Evolutionary conservation across 768 basidiomycete genomes (phyloP), one percentile per base, ranked within the genome.

Genomic region (Clitopilus hobsonii): DNA sequence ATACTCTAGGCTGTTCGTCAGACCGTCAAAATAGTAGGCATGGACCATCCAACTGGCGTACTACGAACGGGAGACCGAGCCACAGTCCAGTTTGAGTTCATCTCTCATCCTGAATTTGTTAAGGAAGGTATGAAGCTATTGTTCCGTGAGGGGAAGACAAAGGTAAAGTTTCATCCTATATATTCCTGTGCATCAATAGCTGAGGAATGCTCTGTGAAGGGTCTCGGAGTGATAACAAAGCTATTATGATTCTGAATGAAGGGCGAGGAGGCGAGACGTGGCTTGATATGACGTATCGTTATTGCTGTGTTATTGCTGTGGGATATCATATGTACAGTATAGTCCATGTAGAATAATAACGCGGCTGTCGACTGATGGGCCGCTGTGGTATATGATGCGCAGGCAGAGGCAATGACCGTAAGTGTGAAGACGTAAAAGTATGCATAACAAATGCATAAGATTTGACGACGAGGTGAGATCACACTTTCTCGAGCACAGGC

Each of bases 71-170:
- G 97, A 3, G 97, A 99, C 65, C 83, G 94, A 27, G 92, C 94
- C 2, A 94, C 87, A 2, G 93, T 98, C n/a, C 81, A 83, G 28
- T 98, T 98, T 62, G 92, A 98, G 72, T 96, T 98, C 65, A 91
- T 96, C 53, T 87, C 90, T 13, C 88, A 89, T 53, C 88, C 92
- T 0, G 96, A 97, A 74, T 95, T 86, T 66, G 76, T 98, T 59
- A 94, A 95, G 67, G 88, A 87, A 61, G 95, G 95, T 24, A 92
- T 91, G 87, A 93, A 94, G 71, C 76, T 96, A 22, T 71, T 99
- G 11, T 94, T 98, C 68, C 78, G 96, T 36, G 97, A 98, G 70
- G 96, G 95, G 3, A 94, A 93, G 75, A 97, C 94, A 0, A 98
- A 97, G 79, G 94, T 86, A 51, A 28, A 75, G 64, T 18, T 24